These are phyloP conservation scores for Cicer judaicum DNA, from an alignment of 306 rosid species.

Conservation along the genomic window DNA sequence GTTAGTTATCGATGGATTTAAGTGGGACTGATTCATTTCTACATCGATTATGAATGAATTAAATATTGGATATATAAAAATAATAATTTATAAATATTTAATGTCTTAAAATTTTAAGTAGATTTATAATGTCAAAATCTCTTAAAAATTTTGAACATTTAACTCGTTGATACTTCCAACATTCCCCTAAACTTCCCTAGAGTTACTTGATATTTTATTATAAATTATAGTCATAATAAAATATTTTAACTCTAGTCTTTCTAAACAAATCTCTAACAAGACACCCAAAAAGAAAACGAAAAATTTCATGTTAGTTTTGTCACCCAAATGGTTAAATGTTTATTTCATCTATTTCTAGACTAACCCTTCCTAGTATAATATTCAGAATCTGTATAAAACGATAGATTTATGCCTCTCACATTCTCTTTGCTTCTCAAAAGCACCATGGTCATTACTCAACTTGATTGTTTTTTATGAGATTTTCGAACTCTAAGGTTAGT, in stretches of 20 bases:
- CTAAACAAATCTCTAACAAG: not conserved
- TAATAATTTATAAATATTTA: too few species aligned
- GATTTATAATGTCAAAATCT: too few species aligned
- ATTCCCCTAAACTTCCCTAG: too few species aligned
- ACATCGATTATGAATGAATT: too few species aligned
- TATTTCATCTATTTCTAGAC: too few species aligned
- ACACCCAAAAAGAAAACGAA: not conserved
- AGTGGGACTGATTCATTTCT: too few species aligned
- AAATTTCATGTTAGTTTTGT: not conserved
- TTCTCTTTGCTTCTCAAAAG: conserved; percentile 32
- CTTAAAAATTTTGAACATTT: too few species aligned
- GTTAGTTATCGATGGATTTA: too few species aligned
- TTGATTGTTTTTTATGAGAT: conserved; percentile 19
- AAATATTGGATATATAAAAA: too few species aligned
- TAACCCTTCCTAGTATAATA: not conserved
- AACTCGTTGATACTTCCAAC: not conserved
- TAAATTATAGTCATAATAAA: not conserved
- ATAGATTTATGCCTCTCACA: conserved; percentile 33
- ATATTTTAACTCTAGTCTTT: not conserved
- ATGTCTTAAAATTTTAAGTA: too few species aligned
- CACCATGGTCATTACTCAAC: not conserved
- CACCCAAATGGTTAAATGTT: conserved; percentile 4
- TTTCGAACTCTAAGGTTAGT: conserved; percentile 8
- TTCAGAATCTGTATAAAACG: conserved; percentile 14
- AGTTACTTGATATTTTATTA: not conserved